Base-by-base conservation (phyloP, 257 asterid genomes). In the Solanum chiquidenum region DNA sequence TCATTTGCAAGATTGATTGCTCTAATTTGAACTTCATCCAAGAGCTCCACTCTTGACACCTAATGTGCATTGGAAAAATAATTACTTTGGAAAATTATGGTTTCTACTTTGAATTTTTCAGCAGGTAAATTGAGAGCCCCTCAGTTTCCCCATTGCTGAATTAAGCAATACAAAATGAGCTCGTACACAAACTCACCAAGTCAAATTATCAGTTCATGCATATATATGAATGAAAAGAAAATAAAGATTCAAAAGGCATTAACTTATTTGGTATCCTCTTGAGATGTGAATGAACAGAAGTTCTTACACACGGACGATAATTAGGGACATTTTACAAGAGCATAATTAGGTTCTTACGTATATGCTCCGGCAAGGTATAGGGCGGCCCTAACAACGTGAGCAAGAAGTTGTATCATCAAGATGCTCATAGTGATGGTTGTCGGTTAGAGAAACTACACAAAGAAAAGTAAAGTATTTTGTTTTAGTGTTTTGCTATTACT, bases 21-120 rank as follows among this genome's bases (percentile, higher is more conserved):
- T 91, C 93, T 93, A 88, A 97, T 89, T 92, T 95, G 99, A 90
- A 95, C 98, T 93, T 97, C 99, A 90, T 97, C 99, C 91, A 97
- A 87, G 85, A 97, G 98, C 94, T 97, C 99, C 91, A 97, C 95
- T 91, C 99, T 93, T 37, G 99, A 97, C 83, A 95, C 98, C 99
- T 96, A 75, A 83, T 68, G 82, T 87, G 75, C 46, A 86, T 68
- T 25, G 34, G 18, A 33, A 35, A 72, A n/a, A 37, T 29, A 42
- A 85, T 69, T 72, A 68, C 82, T 40, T 40, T 5, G 16, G 42
- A 29, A 46, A 29, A 6, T 27, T 80, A 79, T 79, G 6, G 27
- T 46, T 77, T 80, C 68, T 46, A 10, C 37, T 80, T 80, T 46
- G 69, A 80, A 80, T 49, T 49, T 11, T 80, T 38, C 27, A 80